Evolutionary conservation across 2,329 filamentous ascomycete species (phyloP), one percentile per base, ranked within the genome.

Genomic region (Colletotrichum costaricense): DNA sequence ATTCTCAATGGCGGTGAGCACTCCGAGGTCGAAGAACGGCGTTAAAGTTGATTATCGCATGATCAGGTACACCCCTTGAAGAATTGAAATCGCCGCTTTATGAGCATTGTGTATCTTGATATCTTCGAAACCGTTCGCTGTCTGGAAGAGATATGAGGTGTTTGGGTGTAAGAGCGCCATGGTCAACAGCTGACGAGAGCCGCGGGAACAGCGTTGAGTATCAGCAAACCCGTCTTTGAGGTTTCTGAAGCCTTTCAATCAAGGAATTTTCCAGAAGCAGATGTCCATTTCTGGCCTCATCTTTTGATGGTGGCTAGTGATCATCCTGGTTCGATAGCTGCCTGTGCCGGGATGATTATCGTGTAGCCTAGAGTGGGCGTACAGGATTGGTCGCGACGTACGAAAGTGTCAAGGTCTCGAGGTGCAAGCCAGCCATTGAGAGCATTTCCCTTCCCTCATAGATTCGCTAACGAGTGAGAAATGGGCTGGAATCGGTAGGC

Each of bases 281-380:
- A n/a, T 22, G 42, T 49, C 42, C 7, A n/a, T n/a, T n/a, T 42
- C 12, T 38, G 55, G 42, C 14, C 42, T n/a, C n/a, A 66, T 19
- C 22, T 56, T 38, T 14, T 24, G 19, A 67, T 30, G n/a, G 14
- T 4, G 14, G 46, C 42, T 33, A 28, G 1, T 14, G 19, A 52
- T 4, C 38, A 49, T 49, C 52, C 9, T 26, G 26, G 67, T 49
- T 38, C 24, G 68, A 54, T 24, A 67, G 46, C 46, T 67, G 63
- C 33, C 63, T 66, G 26, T 55, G 46, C 68, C 30, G n/a, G 55
- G 63, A 35, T 59, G 22, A 38, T 12, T 30, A 52, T 55, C 6
- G 28, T 24, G 62, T 30, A 60, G 55, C 67, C 63, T 70, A 24
- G 67, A 66, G 38, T 24, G 12, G 38, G 35, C 33, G 35, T 35